phyloP scores from a whole-genome alignment of 2,329 filamentous ascomycete species.

The Beauveria scarabaeidicola region DNA sequence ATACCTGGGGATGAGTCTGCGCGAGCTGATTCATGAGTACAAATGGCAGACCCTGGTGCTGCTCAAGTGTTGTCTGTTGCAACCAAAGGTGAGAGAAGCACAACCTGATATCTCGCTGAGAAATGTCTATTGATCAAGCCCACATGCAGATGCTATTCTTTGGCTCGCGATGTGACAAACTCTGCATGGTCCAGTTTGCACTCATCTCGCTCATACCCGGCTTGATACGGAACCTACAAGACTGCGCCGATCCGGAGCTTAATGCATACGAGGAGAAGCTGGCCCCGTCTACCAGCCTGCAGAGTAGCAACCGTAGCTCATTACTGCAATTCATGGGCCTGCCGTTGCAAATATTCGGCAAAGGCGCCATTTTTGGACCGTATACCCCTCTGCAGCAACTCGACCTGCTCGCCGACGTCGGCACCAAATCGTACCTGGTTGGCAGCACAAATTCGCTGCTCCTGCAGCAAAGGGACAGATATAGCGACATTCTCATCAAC shows the following conservation, averaged over 20 bases:
- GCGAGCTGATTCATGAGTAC: constrained; percentile 90
- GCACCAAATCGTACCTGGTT: constrained; percentile 94
- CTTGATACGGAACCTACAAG: constrained; percentile 81
- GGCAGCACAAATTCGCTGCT: constrained; percentile 94
- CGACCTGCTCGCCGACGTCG: constrained; percentile 84
- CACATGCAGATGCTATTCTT: constrained; percentile 88
- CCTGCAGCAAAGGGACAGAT: constrained; percentile 87
- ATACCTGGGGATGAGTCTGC: constrained; percentile 78
- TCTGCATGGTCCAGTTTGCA: constrained; percentile 98
- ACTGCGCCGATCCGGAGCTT: constrained; percentile 90
- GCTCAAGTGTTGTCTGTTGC: constrained; percentile 85
- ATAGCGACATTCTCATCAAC: constrained; percentile 94
- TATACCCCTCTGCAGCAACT: constrained; percentile 96
- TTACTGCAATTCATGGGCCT: constrained; percentile 90
- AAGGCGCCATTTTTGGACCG: constrained; percentile 89
- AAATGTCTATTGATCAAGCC: not conserved
- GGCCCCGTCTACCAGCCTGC: constrained; percentile 71
- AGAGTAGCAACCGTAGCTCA: constrained; percentile 85
- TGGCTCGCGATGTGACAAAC: constrained; percentile 84
- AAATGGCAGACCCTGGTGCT: constrained; percentile 90
- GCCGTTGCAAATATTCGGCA: constrained; percentile 90
- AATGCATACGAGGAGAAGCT: constrained; percentile 71
- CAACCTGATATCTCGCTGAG: not conserved
- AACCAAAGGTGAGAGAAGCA: constrained; percentile 66
- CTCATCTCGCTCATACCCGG: constrained; percentile 92